phyloP scores from a whole-genome alignment of 2,329 filamentous ascomycete genomes.

The Pestalotiopsis sp. region DNA sequence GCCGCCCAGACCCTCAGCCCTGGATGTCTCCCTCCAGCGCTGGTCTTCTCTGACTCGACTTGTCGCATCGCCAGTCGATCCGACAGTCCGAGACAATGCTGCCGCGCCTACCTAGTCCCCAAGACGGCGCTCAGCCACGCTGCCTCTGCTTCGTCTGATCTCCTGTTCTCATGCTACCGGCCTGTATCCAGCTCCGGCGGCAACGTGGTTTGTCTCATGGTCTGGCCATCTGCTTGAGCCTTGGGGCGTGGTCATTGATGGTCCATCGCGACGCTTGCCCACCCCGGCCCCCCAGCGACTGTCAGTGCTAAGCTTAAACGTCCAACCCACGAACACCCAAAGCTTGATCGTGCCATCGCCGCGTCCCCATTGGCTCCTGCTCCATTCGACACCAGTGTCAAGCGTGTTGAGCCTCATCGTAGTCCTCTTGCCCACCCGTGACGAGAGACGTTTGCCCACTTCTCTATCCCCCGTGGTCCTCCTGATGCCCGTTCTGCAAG shows the following conservation, averaged over 20 bases:
- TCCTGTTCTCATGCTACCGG: background rate
- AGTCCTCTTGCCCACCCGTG: background rate
- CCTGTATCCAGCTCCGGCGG: background rate
- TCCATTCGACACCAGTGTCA: background rate
- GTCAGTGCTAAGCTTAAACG: slow-evolving; percentile 9
- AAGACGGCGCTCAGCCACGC: background rate
- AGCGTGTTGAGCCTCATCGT: slow-evolving; percentile 9
- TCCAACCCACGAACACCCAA: background rate
- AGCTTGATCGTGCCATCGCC: slow-evolving; percentile 3
- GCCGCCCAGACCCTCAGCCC: slow-evolving; percentile 23
- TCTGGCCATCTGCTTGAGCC: background rate
- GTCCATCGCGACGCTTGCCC: background rate
- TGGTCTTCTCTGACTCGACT: slow-evolving; percentile 31
- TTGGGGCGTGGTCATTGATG: background rate
- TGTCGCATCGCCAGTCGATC: slow-evolving; percentile 43
- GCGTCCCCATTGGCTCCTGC: background rate
- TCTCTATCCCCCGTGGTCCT: background rate
- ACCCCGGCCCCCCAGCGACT: background rate
- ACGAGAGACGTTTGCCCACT: background rate
- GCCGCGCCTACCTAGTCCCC: background rate
- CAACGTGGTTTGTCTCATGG: background rate
- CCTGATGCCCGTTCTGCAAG: background rate
- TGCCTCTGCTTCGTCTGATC: background rate
- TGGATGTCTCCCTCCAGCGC: slow-evolving; percentile 12
- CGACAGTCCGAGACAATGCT: slow-evolving; percentile 30